Evolutionary conservation across 2,329 filamentous ascomycete species (phyloP), one percentile per base, ranked within the genome.

Genomic region (Ceratocystis variospora): DNA sequence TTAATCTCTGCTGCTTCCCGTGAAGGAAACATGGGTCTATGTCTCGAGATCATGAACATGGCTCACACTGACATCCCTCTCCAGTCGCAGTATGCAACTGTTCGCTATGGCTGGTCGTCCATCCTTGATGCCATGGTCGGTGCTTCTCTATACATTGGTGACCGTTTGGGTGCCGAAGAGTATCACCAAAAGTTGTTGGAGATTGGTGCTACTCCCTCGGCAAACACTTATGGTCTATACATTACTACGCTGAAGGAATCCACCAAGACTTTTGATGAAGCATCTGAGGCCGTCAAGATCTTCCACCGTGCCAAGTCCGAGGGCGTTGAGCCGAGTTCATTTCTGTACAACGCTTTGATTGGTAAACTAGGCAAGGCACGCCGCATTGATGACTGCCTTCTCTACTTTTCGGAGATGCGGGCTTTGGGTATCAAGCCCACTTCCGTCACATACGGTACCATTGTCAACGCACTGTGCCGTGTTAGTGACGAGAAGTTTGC

Each of bases 231-330:
- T 71, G 94, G 94, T 68, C 83, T 99, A 19, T 99, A 97, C 81
- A 99, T 99, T 77, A 97, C 95, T n/a, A 97, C 93, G 1, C 81
- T 99, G 69, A 96, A 97, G 79, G 93, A 96, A 73, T 96, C 90
- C 0, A 90, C 90, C 70, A 96, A 96, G 83, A 97, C 92, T 0
- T 97, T 96, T 70, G 94, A 99, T 72, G 94, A 99, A 76, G 94
- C 94, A 10, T 91, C 91, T 7, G 94, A 97, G 75, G 94, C 94
- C 66, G 88, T 97, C 73, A 95, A 95, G 78, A 96, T 99, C 75
- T 99, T 99, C 80, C 87, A 94, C 72, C 89, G 91, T 67, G 92
- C 94, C 67, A 91, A 95, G 79, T 80, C 88, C 12, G 94, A 99
- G 77, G 92, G 93, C 68, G 94, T 99, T 15, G 90, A 96, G 77